phyloP scores from a whole-genome alignment of 192 early-diverging fungal species.

The Tieghemiomyces parasiticus region DNA sequence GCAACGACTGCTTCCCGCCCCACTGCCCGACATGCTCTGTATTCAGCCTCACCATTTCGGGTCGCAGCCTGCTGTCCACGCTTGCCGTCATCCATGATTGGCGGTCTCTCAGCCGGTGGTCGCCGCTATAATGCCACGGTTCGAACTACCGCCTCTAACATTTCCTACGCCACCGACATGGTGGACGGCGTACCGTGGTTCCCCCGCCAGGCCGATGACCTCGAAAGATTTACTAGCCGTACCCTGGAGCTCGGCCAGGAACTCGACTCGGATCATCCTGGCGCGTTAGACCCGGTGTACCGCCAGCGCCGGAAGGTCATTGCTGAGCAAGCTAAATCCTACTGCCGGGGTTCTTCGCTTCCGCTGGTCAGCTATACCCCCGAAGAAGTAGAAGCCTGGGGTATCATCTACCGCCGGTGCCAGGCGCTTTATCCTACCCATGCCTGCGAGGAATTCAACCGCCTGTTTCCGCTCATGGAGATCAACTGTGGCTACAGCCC shows the following conservation, averaged over 20 bases:
- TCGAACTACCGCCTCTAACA: too few relatives aligned
- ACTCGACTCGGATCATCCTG: conserved; percentile 83
- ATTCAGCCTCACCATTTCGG: too few relatives aligned
- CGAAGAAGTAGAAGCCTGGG: conserved; percentile 78
- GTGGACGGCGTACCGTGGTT: too few relatives aligned
- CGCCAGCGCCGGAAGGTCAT: conserved; percentile 74
- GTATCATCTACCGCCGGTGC: conserved; percentile 57
- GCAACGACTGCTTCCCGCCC: too few relatives aligned
- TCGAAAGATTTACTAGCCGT: conserved; percentile 84
- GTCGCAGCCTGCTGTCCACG: too few relatives aligned
- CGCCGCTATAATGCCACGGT: too few relatives aligned
- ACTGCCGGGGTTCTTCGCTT: conserved; percentile 55
- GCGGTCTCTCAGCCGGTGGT: too few relatives aligned
- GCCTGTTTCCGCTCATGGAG: conserved; percentile 74
- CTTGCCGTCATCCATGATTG: too few relatives aligned
- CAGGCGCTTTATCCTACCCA: conserved; percentile 62
- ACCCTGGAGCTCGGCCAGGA: conserved; percentile 86
- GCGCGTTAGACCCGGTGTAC: conserved; percentile 76
- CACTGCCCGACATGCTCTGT: too few relatives aligned
- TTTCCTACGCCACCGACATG: too few relatives aligned
- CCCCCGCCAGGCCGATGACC: conserved; percentile 77
- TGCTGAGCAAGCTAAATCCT: conserved; percentile 65
- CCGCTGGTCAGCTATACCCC: conserved; percentile 70
- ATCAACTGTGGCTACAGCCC: conserved; percentile 82
- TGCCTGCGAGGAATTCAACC: conserved; percentile 85